A percentile compares a stretch with the other conserved stretches of the same genome.
Evolutionary conservation across 108 stramenopile species (phyloP).

Genomic region (Fragilaria radians): DNA sequence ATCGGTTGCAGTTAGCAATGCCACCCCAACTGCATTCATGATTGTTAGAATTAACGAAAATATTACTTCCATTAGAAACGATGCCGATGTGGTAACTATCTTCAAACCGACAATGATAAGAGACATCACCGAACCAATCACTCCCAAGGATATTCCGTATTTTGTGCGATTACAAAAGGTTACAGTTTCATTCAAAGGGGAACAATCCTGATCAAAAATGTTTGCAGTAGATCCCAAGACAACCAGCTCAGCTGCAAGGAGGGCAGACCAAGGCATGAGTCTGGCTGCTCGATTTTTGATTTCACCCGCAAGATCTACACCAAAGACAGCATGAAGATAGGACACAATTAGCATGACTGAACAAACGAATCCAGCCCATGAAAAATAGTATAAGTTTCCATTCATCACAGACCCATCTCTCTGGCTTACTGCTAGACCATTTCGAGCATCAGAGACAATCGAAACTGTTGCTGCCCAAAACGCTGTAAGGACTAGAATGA

Average conservation of each 20-base stretch:
- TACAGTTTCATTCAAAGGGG: conserved; percentile 4
- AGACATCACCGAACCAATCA: conserved; percentile 40
- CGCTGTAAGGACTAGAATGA: conserved; percentile 39
- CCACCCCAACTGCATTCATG: conserved; percentile 54
- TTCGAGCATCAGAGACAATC: conserved; percentile 42
- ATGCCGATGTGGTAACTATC: conserved; percentile 38
- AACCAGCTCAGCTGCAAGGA: conserved; percentile 56
- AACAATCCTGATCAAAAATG: conserved; percentile 63
- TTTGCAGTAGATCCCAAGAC: conserved; percentile 73
- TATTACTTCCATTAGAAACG: conserved; percentile 55
- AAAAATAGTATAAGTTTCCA: conserved; percentile 81
- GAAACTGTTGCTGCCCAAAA: conserved; percentile 71
- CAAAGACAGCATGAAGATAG: conserved; percentile 49
- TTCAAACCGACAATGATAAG: conserved; percentile 59
- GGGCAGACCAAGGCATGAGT: conserved; percentile 49
- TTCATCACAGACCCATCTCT: conserved; percentile 45
- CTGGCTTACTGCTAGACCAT: conserved; percentile 56
- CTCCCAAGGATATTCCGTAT: conserved; percentile 59
- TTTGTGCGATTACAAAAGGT: conserved; percentile 56
- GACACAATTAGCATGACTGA: conserved; percentile 44
- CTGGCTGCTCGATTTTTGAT: conserved; percentile 47
- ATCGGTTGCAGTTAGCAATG: conserved; percentile 34
- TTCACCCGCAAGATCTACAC: conserved; percentile 63
- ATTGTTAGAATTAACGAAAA: conserved; percentile 42
- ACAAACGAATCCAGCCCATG: conserved; percentile 53